Conservation (phyloP, 805 yeast genomes). For the Candida odintsovae region DNA sequence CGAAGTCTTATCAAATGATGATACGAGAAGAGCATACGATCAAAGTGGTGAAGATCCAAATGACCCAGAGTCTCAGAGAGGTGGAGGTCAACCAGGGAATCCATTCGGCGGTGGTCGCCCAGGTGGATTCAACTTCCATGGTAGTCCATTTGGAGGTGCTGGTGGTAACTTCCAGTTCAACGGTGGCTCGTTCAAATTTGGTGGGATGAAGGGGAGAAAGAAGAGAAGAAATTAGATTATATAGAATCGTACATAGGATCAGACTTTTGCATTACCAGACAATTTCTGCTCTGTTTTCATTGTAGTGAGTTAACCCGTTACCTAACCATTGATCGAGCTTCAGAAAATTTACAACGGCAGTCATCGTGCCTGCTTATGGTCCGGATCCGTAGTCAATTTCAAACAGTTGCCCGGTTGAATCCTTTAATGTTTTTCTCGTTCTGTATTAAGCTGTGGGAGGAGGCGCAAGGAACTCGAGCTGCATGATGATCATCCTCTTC, state of each 20-base stretch:
- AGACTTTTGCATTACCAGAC: neutral
- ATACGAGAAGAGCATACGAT: conserved; percentile 62
- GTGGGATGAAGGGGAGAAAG: neutral
- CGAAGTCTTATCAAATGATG: conserved; percentile 70
- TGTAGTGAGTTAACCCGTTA: too few relatives aligned
- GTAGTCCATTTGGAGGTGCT: neutral
- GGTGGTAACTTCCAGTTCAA: neutral
- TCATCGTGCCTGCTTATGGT: too few relatives aligned
- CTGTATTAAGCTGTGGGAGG: too few relatives aligned
- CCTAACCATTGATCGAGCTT: too few relatives aligned
- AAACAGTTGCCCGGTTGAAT: too few relatives aligned
- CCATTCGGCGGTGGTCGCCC: conserved; percentile 3
- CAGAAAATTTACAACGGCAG: too few relatives aligned
- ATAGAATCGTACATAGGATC: neutral
- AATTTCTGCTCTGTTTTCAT: neutral
- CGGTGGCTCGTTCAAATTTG: neutral
- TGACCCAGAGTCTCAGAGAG: conserved; percentile 24
- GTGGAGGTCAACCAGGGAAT: conserved; percentile 1
- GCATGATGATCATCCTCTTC: too few relatives aligned
- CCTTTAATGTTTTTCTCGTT: too few relatives aligned
- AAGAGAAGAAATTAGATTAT: neutral
- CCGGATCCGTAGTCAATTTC: too few relatives aligned
- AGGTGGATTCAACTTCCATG: neutral
- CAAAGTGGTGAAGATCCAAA: conserved; percentile 48
- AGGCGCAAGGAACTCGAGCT: too few relatives aligned